phyloP scores from a whole-genome alignment of 306 rosid genomes.

The Trifolium fragiferum region DNA sequence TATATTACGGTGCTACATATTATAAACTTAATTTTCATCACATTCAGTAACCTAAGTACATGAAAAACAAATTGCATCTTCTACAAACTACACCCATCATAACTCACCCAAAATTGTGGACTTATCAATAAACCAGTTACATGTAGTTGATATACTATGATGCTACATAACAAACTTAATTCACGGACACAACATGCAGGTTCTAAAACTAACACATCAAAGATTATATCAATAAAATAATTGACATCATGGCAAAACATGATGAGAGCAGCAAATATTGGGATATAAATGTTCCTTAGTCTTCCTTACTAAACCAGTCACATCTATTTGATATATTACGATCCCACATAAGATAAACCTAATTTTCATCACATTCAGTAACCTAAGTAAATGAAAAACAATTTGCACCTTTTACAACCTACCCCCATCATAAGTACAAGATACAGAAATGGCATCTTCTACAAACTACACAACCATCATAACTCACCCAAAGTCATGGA shows the following conservation, averaged over 20 bases:
- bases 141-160: background rate
- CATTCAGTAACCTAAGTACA: background rate
- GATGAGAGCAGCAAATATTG: too few species aligned
- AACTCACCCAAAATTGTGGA: constrained; percentile 17
- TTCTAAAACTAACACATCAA: too few species aligned
- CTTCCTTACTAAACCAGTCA: background rate
- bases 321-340: background rate
- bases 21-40: constrained; percentile 7
- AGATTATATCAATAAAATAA: too few species aligned
- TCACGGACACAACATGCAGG: too few species aligned
- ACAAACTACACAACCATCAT: background rate
- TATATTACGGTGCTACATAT: background rate
- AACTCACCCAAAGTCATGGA: constrained; percentile 18
- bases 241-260: too few species aligned
- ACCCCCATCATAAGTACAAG: background rate
- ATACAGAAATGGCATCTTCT: background rate
- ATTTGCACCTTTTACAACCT: constrained; percentile 1
- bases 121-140: background rate
- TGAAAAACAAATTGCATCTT: background rate
- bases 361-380: background rate
- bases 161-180: too few species aligned
- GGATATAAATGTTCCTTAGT: too few species aligned
- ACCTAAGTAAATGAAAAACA: background rate
- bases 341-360: background rate
- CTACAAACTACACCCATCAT: constrained; percentile 4